Evolutionary conservation across 768 basidiomycete species (phyloP).

Genomic region (Daedaleopsis nitida): DNA sequence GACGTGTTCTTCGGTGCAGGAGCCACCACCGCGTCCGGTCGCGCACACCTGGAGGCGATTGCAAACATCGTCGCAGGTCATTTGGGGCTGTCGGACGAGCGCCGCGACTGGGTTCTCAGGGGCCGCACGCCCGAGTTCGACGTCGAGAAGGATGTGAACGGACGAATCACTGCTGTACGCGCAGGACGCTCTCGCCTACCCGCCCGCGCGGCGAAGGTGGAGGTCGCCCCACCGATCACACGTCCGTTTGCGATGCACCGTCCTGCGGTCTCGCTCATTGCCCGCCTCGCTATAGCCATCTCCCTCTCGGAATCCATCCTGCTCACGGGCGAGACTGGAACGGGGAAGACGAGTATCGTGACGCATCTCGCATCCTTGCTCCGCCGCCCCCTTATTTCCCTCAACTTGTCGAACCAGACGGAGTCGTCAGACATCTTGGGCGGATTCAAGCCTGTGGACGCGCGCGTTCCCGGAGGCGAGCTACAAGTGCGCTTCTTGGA

Average conservation of each 20-base stretch:
- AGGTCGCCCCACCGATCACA: slow-evolving; percentile 33
- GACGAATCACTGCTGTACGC: slow-evolving; percentile 53
- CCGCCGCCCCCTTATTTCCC: slow-evolving; percentile 73
- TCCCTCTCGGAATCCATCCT: slow-evolving; percentile 80
- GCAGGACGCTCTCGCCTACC: slow-evolving; percentile 65
- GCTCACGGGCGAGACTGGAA: slow-evolving; percentile 98
- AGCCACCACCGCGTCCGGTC: slow-evolving; percentile 52
- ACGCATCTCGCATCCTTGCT: slow-evolving; percentile 85
- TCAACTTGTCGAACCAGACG: slow-evolving; percentile 96
- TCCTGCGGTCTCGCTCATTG: slow-evolving; percentile 78
- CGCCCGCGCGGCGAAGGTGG: slow-evolving; percentile 43
- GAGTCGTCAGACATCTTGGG: slow-evolving; percentile 94
- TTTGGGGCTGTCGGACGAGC: slow-evolving; percentile 69
- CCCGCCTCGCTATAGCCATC: slow-evolving; percentile 76
- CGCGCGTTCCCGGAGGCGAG: slow-evolving; percentile 70
- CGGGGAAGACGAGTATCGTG: slow-evolving; percentile 93
- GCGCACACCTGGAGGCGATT: slow-evolving; percentile 50
- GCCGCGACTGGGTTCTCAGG: slow-evolving; percentile 69
- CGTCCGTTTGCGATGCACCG: slow-evolving; percentile 89
- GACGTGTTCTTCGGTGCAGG: slow-evolving; percentile 91
- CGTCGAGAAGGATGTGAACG: slow-evolving; percentile 68
- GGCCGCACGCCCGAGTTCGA: slow-evolving; percentile 68
- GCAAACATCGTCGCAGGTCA: slow-evolving; percentile 57
- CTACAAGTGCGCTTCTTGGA: slow-evolving; percentile 76
- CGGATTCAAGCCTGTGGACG: slow-evolving; percentile 95